Evolutionary conservation across 192 early-diverging fungal species (phyloP).

Genomic region (Umbelopsis sp.): DNA sequence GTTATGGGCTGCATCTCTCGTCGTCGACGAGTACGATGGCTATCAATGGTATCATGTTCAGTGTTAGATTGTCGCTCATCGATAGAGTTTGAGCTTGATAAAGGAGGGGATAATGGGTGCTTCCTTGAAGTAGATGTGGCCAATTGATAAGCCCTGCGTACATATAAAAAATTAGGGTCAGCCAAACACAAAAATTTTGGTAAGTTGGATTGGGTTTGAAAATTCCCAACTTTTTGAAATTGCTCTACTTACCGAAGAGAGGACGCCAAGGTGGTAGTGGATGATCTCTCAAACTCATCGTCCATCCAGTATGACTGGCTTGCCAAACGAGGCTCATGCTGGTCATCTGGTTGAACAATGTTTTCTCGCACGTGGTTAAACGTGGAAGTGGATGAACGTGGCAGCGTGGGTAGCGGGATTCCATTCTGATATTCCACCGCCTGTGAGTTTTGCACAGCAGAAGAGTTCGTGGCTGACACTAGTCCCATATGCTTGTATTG

Average conservation of each 20-base stretch:
- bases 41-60: conserved; percentile 2
- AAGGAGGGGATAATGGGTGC: not conserved
- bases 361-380: conserved; percentile 19
- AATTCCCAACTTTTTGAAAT: not conserved
- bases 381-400: conserved; percentile 19
- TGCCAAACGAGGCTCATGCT: conserved; percentile 2
- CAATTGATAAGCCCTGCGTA: conserved; percentile 5
- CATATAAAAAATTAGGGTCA: not conserved
- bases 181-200: not conserved
- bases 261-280: not conserved
- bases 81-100: conserved; percentile 14
- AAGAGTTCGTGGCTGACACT: not conserved
- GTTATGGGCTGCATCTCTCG: conserved; percentile 65
- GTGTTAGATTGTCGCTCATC: conserved; percentile 13
- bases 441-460: not conserved
- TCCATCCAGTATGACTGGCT: not conserved
- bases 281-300: conserved; percentile 14
- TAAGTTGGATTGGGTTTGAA: not conserved
- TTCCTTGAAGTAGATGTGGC: conserved; percentile 1
- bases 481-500: conserved; percentile 27
- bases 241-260: conserved; percentile 11
- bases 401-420: conserved; percentile 7
- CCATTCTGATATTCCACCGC: not conserved
- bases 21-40: conserved; percentile 46
- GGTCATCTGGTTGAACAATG: conserved; percentile 6